These are phyloP conservation scores for Diutina neorugosa DNA, from an alignment of 1,139 yeast genomes.

Conservation along the genomic window DNA sequence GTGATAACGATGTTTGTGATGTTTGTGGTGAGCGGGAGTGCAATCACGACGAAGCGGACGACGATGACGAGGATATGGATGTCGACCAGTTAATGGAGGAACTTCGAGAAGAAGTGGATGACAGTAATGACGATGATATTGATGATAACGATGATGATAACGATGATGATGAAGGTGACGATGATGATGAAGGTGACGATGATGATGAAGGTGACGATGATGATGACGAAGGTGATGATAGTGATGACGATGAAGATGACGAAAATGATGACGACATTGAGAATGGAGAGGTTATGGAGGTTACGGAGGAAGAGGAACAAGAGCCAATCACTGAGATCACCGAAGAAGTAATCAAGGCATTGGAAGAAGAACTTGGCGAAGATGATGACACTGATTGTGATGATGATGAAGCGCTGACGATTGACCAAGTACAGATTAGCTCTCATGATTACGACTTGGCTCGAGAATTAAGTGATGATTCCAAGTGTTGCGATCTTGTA, in stretches of 20 bases:
- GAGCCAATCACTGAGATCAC: slow-evolving; percentile 17
- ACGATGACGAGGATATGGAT: slow-evolving; percentile 1
- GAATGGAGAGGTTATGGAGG: background rate
- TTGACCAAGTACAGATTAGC: slow-evolving; percentile 4
- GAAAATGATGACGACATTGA: background rate
- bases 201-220: background rate
- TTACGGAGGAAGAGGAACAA: slow-evolving; percentile 10
- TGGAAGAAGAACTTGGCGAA: slow-evolving; percentile 15
- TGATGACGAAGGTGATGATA: background rate
- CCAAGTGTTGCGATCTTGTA: slow-evolving; percentile 47
- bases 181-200: background rate
- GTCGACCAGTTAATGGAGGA: slow-evolving; percentile 4
- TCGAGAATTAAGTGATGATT: slow-evolving; percentile 20
- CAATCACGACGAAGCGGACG: slow-evolving; percentile 22
- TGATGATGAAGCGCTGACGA: background rate
- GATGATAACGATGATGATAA: slow-evolving; percentile 7
- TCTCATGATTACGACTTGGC: slow-evolving; percentile 13
- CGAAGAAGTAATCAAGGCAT: slow-evolving; percentile 20
- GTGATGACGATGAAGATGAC: background rate
- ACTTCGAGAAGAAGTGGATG: slow-evolving; percentile 3
- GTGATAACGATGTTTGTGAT: slow-evolving; percentile 24
- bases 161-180: slow-evolving; percentile 1
- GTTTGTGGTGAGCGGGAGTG: slow-evolving; percentile 19
- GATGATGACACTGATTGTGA: background rate
- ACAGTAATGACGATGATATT: slow-evolving; percentile 9